phyloP scores from a whole-genome alignment of 2,329 filamentous ascomycete genomes.

The Xylariaceae sp. region DNA sequence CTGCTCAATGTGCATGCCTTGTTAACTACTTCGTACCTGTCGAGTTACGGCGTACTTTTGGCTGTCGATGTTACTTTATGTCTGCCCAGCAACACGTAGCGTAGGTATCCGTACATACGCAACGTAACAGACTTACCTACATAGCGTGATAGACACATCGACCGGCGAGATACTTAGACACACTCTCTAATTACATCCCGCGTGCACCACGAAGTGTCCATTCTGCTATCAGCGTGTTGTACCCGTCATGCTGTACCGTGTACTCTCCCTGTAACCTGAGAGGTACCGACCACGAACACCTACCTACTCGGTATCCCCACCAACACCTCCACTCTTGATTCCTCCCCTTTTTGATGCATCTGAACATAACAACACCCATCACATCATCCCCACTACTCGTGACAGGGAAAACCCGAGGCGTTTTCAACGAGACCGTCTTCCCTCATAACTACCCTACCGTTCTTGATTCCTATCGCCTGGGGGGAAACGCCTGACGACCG shows the following conservation, averaged over 20 bases:
- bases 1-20: not conserved
- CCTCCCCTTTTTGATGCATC: slow-evolving; percentile 4
- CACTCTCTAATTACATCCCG: not conserved
- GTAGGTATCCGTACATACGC: not conserved
- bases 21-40: not conserved
- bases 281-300: not conserved
- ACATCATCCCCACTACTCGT: slow-evolving; percentile 1
- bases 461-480: not conserved
- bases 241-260: not conserved
- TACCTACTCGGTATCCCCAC: not conserved
- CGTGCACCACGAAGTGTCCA: too few species aligned
- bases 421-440: not conserved
- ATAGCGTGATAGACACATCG: not conserved
- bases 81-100: not conserved
- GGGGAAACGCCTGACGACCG: slow-evolving; percentile 15
- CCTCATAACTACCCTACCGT: not conserved
- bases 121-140: not conserved
- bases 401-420: slow-evolving; percentile 5
- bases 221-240: not conserved
- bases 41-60: not conserved
- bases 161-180: not conserved
- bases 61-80: not conserved
- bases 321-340: not conserved
- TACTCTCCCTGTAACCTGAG: not conserved
- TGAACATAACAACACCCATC: not conserved